Percentiles rank a stretch among this genome's conserved stretches.
These are phyloP conservation scores for Flaveria linearis DNA, from an alignment of 129 eudicot genomes.

Conservation along the genomic window DNA sequence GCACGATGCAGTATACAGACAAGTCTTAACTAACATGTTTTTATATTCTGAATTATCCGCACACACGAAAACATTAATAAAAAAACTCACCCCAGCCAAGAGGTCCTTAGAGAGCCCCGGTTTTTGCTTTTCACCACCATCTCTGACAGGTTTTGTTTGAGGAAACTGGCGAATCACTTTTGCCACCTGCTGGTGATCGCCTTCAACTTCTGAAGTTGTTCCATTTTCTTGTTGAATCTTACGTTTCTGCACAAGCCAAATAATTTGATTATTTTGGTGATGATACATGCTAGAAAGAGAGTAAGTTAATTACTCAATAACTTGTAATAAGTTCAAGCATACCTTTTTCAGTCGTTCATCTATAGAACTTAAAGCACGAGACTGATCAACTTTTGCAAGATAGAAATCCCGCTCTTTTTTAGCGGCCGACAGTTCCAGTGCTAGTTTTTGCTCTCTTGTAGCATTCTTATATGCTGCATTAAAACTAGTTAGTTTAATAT, in stretches of 20 bases:
- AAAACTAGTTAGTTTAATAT: constrained; percentile 1
- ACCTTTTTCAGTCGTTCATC: constrained; percentile 92
- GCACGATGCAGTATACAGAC: constrained; percentile 10
- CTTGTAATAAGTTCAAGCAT: constrained; percentile 4
- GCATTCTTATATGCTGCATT: constrained; percentile 75
- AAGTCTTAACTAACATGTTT: too few relatives aligned
- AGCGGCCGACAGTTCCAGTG: constrained; percentile 81
- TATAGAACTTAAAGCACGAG: constrained; percentile 65
- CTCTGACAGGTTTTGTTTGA: constrained; percentile 67
- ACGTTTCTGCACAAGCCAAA: constrained; percentile 59
- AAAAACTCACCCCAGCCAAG: constrained; percentile 60
- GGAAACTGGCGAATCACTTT: constrained; percentile 63
- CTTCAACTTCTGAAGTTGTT: constrained; percentile 27
- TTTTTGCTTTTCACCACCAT: constrained; percentile 50
- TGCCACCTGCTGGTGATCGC: constrained; percentile 44
- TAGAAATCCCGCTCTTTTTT: constrained; percentile 83
- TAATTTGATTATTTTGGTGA: constrained; percentile 1
- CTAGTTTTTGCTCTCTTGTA: constrained; percentile 79
- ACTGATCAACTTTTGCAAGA: constrained; percentile 76
- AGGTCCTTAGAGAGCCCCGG: constrained; percentile 59
- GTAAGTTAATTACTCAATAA: background rate
- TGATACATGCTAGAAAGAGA: constrained; percentile 8
- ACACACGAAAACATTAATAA: background rate
- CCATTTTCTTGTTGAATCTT: constrained; percentile 52
- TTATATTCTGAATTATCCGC: background rate